Evolutionary conservation across 768 basidiomycete genomes (phyloP), one percentile per base, ranked within the genome.

Genomic region (Leccinum disarticulatum): DNA sequence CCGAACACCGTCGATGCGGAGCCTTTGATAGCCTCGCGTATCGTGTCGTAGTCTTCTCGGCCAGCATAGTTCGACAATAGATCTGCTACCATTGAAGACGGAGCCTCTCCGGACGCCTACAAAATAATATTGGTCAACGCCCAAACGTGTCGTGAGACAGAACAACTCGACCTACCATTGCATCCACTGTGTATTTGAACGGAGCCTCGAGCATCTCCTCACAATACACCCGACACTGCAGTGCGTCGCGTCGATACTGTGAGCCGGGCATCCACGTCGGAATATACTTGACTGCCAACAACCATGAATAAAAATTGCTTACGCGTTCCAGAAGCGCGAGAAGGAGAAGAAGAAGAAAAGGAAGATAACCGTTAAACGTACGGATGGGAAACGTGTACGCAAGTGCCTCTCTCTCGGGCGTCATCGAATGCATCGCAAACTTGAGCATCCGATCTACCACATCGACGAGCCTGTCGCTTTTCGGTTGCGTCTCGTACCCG

Each of bases 131-230:
- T 17, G 15, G 10, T 56, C 47, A 56, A 19, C 8, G 17, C n/a
- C 28, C 8, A 3, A 22, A 19, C 7, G 6, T 35, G 30, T 52
- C 27, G 31, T 19, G 13, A 27, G 11, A 58, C 27, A 33, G 15
- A 48, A 19, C 2, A 28, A 22, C 4, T 4, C n/a, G 35, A 11
- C 36, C 17, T 5, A 52, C 47, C 38, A 53, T 41, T 15, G 56
- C 54, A 2, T 56, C 36, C 36, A 25, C 31, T 2, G 51, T 22
- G 33, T 36, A 8, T 14, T 53, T 28, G 19, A 41, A 54, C 27
- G 56, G 33, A n/a, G 43, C 38, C n/a, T 49, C 31, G 11, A 46
- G 33, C 48, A 71, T 72, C 10, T 65, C 67, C 14, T 71, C 64
- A 14, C 60, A 53, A 61, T 38, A 67, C 64, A 30, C 59, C 70